Conservation (phyloP, 2,329 filamentous ascomycete genomes). For the Colletotrichum scovillei region DNA sequence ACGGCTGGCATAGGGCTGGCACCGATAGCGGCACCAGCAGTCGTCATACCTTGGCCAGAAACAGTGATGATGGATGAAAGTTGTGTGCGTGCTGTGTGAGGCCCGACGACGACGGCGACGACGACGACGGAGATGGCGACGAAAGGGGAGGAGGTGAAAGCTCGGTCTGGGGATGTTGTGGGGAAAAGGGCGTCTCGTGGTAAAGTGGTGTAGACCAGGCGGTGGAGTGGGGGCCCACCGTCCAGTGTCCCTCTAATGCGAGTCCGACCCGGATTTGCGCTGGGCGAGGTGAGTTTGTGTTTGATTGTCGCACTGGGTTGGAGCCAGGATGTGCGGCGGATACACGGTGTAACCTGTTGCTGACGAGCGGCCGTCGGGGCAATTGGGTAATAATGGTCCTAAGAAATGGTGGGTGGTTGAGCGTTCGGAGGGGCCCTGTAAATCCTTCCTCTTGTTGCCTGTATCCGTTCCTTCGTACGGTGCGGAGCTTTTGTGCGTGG, state of each 20-base stretch:
- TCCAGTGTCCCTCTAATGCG: constrained; percentile 33
- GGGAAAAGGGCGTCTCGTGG: constrained; percentile 36
- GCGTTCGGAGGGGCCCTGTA: constrained; percentile 2
- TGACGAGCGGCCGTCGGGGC: constrained; percentile 28
- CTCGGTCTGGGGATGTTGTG: constrained; percentile 37
- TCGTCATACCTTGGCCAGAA: constrained; percentile 37
- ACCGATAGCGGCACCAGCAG: constrained; percentile 39
- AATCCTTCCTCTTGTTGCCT: constrained; percentile 7
- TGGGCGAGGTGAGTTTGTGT: not conserved
- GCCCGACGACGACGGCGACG: constrained; percentile 21
- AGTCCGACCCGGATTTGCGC: constrained; percentile 27
- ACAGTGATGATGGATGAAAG: constrained; percentile 22
- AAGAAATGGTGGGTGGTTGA: constrained; percentile 8
- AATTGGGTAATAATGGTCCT: constrained; percentile 13
- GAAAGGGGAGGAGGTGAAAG: constrained; percentile 35
- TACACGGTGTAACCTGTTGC: constrained; percentile 31
- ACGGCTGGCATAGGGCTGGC: constrained; percentile 53
- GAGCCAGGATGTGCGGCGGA: constrained; percentile 21
- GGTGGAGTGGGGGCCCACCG: constrained; percentile 36
- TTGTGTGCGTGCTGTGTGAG: constrained; percentile 3
- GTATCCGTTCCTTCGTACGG: constrained; percentile 1
- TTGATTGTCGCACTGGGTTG: constrained; percentile 31
- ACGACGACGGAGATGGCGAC: constrained; percentile 29
- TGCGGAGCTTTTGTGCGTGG: not conserved
- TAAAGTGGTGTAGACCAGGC: constrained; percentile 35